A percentile compares a stretch with the other conserved stretches of the same genome.
phyloP scores from a whole-genome alignment of 2,329 filamentous ascomycete species.

The Claviceps sp. region DNA sequence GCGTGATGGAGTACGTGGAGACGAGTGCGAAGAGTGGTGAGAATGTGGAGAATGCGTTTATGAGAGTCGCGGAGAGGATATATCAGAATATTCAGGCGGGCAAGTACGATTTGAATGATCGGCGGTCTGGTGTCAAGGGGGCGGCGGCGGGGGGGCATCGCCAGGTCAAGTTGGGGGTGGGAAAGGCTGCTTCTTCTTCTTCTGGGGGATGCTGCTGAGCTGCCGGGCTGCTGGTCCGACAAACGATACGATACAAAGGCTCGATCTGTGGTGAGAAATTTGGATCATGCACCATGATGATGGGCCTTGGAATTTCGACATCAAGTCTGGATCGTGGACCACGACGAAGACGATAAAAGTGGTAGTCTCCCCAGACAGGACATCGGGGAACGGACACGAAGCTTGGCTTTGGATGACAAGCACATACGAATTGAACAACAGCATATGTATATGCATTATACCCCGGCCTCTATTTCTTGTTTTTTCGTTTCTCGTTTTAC shows the following conservation, averaged over 20 bases:
- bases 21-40: conserved; percentile 93
- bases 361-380: neutral
- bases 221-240: neutral
- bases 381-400: neutral
- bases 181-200: conserved; percentile 24
- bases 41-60: conserved; percentile 84
- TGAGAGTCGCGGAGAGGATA: conserved; percentile 88
- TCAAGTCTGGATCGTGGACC: neutral
- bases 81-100: conserved; percentile 94
- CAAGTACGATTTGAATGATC: conserved; percentile 86
- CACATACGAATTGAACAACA: neutral
- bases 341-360: neutral
- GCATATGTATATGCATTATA: conserved; percentile 5
- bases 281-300: neutral
- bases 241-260: neutral
- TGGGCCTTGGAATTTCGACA: too few relatives aligned
- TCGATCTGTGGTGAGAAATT: too few relatives aligned
- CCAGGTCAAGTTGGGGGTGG: conserved; percentile 32
- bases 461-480: neutral
- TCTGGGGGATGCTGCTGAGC: conserved; percentile 36
- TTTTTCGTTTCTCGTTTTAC: neutral
- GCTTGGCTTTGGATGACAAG: conserved; percentile 1
- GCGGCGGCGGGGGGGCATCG: conserved; percentile 35
- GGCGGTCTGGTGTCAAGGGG: conserved; percentile 81
- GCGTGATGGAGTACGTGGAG: conserved; percentile 86